These are phyloP conservation scores for Rhododendron williamsianum DNA, from an alignment of 148 eudicot genomes.

Conservation along the genomic window DNA sequence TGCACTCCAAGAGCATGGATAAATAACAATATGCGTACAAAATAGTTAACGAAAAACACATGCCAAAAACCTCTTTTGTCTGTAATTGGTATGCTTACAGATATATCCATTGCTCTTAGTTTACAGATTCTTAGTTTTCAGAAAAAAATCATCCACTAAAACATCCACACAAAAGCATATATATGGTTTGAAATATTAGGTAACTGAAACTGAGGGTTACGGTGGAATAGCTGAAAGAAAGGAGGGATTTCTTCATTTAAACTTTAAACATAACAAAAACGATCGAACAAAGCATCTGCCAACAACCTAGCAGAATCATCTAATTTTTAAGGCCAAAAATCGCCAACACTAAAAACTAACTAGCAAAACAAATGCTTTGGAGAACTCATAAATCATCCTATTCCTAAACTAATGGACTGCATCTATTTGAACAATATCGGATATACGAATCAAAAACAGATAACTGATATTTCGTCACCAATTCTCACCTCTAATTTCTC, in stretches of 20 bases:
- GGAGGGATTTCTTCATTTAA: not conserved
- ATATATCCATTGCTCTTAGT: not conserved
- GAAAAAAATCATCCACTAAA: not conserved
- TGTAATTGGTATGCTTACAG: not conserved
- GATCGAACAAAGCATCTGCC: not conserved
- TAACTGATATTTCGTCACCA: not conserved
- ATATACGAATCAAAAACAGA: too few relatives aligned
- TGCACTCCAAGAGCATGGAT: not conserved
- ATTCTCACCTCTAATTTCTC: slow-evolving; percentile 79
- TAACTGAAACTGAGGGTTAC: not conserved
- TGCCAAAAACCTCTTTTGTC: not conserved
- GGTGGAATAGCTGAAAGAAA: not conserved
- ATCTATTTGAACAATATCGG: not conserved
- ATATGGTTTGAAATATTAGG: not conserved
- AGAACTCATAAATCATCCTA: not conserved
- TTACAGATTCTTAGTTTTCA: not conserved
- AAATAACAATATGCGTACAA: not conserved
- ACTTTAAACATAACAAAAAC: not conserved
- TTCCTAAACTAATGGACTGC: not conserved
- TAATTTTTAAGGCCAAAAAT: slow-evolving; percentile 3
- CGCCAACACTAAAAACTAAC: not conserved
- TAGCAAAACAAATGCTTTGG: not conserved
- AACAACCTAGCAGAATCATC: not conserved
- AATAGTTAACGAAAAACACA: not conserved
- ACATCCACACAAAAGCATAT: not conserved